Percentiles rank a stretch among this genome's conserved stretches.
phyloP scores from a whole-genome alignment of 805 yeast species.

The Wickerhamiella shivajii region DNA sequence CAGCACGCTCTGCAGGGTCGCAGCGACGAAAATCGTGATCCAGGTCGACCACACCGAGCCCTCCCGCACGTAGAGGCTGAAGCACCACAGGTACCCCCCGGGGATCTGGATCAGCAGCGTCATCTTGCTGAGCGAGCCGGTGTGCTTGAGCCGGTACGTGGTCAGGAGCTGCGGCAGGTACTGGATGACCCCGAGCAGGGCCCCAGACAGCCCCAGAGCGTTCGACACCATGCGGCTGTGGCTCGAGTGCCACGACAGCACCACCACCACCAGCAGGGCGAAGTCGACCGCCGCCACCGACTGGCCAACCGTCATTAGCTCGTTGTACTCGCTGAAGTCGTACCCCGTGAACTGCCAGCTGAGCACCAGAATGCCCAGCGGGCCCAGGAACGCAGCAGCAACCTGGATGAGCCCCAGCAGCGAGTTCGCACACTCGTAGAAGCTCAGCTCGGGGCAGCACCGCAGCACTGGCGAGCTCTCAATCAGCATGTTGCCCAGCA shows the following conservation, averaged over 20 bases:
- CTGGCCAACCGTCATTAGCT: slow-evolving; percentile 18
- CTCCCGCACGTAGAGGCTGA: slow-evolving; percentile 52
- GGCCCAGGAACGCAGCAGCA: slow-evolving; percentile 16
- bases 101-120: slow-evolving; percentile 86
- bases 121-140: slow-evolving; percentile 64
- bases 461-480: slow-evolving; percentile 43
- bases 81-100: slow-evolving; percentile 72
- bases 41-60: slow-evolving; percentile 80
- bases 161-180: slow-evolving; percentile 69
- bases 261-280: slow-evolving; percentile 12
- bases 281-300: slow-evolving; percentile 14
- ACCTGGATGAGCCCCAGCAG: slow-evolving; percentile 20
- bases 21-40: slow-evolving; percentile 66
- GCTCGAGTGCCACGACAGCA: slow-evolving; percentile 1
- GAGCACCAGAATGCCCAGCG: slow-evolving; percentile 16
- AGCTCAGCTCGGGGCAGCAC: slow-evolving; percentile 27
- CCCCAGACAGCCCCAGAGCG: slow-evolving; percentile 48
- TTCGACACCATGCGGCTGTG: slow-evolving; percentile 4
- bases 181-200: slow-evolving; percentile 50
- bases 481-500: slow-evolving; percentile 48
- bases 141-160: slow-evolving; percentile 52
- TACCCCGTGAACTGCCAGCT: slow-evolving; percentile 17
- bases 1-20: slow-evolving; percentile 47
- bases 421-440: slow-evolving; percentile 17
- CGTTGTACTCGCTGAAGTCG: slow-evolving; percentile 21